phyloP scores from a whole-genome alignment of 805 yeast species.

The Ogataea trehalophila region DNA sequence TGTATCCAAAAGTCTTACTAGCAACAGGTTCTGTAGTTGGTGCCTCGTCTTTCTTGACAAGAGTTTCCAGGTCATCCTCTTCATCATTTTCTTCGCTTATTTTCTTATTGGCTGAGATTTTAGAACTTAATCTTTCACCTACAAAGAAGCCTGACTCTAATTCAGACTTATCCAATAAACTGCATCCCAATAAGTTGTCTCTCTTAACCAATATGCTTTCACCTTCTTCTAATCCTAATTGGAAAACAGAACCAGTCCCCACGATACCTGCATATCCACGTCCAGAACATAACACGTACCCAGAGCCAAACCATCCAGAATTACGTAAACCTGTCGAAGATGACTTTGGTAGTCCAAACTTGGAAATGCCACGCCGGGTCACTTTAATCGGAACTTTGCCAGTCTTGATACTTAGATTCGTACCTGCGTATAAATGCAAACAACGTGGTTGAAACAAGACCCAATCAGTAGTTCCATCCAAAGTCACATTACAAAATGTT shows the following conservation, averaged over 20 bases:
- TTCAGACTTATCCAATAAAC: slow-evolving; percentile 45
- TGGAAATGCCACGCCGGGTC: slow-evolving; percentile 30
- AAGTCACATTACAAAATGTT: slow-evolving; percentile 39
- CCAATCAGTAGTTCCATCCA: slow-evolving; percentile 64
- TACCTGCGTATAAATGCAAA: slow-evolving; percentile 49
- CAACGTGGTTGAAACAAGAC: slow-evolving; percentile 46
- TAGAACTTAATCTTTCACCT: slow-evolving; percentile 9
- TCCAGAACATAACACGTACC: slow-evolving; percentile 48
- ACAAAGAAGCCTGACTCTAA: slow-evolving; percentile 24
- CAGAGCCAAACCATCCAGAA: slow-evolving; percentile 18
- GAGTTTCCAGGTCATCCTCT: slow-evolving; percentile 3
- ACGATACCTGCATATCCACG: slow-evolving; percentile 52
- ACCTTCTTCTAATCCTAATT: slow-evolving; percentile 36
- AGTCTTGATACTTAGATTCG: slow-evolving; percentile 39
- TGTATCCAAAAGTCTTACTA: slow-evolving; percentile 2
- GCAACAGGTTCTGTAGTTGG: slow-evolving; percentile 3
- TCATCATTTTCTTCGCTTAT: slow-evolving; percentile 2
- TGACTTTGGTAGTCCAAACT: slow-evolving; percentile 17
- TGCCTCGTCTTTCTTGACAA: slow-evolving; percentile 11
- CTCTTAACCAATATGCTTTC: slow-evolving; percentile 47
- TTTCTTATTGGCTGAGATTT: slow-evolving; percentile 5
- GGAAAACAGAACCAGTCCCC: slow-evolving; percentile 52
- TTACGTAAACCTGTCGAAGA: slow-evolving; percentile 37
- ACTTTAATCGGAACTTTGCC: slow-evolving; percentile 36
- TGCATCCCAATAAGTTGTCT: slow-evolving; percentile 43